Conservation (phyloP, 2,329 filamentous ascomycete genomes). For the Cephalotrichum gorgonifer region DNA sequence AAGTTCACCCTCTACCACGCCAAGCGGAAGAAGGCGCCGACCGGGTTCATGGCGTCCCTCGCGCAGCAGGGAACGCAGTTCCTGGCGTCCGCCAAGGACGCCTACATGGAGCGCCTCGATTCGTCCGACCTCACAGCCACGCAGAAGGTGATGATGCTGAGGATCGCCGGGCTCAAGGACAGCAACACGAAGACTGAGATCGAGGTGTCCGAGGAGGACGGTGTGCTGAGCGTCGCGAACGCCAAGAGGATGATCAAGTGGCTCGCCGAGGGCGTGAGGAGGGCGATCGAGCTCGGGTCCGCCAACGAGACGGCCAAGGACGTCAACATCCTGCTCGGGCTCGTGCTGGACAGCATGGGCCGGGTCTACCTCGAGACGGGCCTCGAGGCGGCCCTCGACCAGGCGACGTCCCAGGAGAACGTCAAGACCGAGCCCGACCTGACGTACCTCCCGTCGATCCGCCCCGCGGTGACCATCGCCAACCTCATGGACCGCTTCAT, state of each 20-base stretch:
- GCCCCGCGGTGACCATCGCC: conserved; percentile 76
- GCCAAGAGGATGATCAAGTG: conserved; percentile 98
- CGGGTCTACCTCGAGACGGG: conserved; percentile 65
- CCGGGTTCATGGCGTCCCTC: conserved; percentile 85
- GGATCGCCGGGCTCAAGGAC: conserved; percentile 75
- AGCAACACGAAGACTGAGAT: conserved; percentile 73
- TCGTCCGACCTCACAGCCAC: conserved; percentile 80
- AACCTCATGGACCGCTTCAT: conserved; percentile 92
- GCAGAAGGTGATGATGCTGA: conserved; percentile 82
- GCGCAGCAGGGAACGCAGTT: conserved; percentile 85
- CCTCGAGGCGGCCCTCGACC: conserved; percentile 60
- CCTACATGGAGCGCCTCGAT: conserved; percentile 80
- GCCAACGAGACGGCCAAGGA: conserved; percentile 88
- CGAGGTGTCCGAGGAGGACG: conserved; percentile 84
- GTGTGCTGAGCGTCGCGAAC: conserved; percentile 68
- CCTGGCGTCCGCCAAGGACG: conserved; percentile 77
- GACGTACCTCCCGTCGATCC: conserved; percentile 67
- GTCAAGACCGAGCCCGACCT: conserved; percentile 80
- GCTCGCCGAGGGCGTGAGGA: conserved; percentile 88
- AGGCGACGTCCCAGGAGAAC: conserved; percentile 66
- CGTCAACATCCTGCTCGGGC: conserved; percentile 71
- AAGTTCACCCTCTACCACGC: conserved; percentile 96
- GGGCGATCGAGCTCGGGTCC: conserved; percentile 82
- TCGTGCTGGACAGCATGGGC: conserved; percentile 80
- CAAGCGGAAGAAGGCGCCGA: conserved; percentile 74